phyloP scores from a whole-genome alignment of 1,284 basidiomycete genomes.

The Leccinum colubrinum region DNA sequence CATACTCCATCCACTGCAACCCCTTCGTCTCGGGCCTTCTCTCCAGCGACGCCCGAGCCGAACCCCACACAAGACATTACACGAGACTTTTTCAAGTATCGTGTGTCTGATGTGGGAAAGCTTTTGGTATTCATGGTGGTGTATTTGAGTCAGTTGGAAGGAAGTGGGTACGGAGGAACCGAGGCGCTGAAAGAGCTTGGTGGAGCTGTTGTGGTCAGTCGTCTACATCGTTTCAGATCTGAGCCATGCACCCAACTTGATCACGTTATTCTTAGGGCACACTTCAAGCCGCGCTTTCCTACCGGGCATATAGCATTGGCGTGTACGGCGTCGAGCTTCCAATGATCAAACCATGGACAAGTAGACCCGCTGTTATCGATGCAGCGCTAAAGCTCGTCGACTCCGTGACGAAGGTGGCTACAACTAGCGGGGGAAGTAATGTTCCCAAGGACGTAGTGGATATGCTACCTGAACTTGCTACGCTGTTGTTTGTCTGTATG shows the following conservation, averaged over 20 bases:
- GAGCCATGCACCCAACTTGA: neutral
- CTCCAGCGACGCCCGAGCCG: conserved; percentile 15
- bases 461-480: conserved; percentile 67
- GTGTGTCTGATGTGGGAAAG: conserved; percentile 59
- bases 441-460: conserved; percentile 49
- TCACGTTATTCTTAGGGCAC: conserved; percentile 49
- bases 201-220: conserved; percentile 60
- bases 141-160: conserved; percentile 27
- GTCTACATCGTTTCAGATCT: neutral
- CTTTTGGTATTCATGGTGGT: conserved; percentile 55
- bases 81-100: conserved; percentile 81
- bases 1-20: conserved; percentile 50
- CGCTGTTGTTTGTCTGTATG: conserved; percentile 67
- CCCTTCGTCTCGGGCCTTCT: conserved; percentile 12
- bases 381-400: conserved; percentile 74
- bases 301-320: conserved; percentile 66
- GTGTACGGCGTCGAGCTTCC: conserved; percentile 78
- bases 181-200: conserved; percentile 33
- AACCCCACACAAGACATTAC: conserved; percentile 66
- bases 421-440: conserved; percentile 18
- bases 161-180: conserved; percentile 22
- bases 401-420: conserved; percentile 48
- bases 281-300: conserved; percentile 69
- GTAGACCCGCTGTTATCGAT: conserved; percentile 63
- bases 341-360: conserved; percentile 85